Percentiles rank a stretch among this genome's conserved stretches.
Evolutionary conservation across 2,329 filamentous ascomycete species (phyloP).

Genomic region (Microsporum canis): DNA sequence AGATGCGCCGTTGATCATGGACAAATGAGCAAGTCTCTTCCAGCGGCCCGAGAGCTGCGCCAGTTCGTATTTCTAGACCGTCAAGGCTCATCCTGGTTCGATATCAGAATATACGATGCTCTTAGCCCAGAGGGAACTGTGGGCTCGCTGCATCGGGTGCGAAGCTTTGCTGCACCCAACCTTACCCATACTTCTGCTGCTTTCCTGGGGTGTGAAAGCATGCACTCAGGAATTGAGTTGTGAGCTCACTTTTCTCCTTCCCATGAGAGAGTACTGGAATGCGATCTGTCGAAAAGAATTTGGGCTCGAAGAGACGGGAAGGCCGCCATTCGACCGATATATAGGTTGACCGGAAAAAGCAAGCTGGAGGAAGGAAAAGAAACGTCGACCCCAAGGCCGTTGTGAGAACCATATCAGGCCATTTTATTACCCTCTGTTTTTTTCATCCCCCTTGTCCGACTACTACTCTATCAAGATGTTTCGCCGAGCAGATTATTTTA

Average conservation of each 20-base stretch:
- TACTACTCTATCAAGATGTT: neutral
- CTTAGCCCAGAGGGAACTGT: neutral
- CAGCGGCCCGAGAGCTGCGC: constrained; percentile 3
- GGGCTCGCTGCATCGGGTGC: neutral
- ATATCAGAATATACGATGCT: neutral
- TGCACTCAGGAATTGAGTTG: neutral
- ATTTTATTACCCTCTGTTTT: neutral
- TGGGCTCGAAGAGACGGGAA: neutral
- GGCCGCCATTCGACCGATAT: neutral
- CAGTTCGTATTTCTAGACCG: neutral
- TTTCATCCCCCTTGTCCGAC: neutral
- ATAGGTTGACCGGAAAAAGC: neutral
- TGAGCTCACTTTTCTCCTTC: neutral
- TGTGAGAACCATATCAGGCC: neutral
- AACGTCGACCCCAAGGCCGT: neutral
- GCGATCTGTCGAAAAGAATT: neutral
- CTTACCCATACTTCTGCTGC: neutral
- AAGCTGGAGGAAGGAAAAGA: neutral
- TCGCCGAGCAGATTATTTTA: neutral
- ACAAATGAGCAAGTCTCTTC: constrained; percentile 3
- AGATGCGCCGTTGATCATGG: constrained; percentile 3
- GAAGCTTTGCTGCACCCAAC: neutral
- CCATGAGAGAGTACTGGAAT: neutral
- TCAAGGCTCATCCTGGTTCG: neutral
- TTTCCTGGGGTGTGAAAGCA: neutral